phyloP scores from a whole-genome alignment of 495 filamentous ascomycete species.

The Penicillium samsonianum region DNA sequence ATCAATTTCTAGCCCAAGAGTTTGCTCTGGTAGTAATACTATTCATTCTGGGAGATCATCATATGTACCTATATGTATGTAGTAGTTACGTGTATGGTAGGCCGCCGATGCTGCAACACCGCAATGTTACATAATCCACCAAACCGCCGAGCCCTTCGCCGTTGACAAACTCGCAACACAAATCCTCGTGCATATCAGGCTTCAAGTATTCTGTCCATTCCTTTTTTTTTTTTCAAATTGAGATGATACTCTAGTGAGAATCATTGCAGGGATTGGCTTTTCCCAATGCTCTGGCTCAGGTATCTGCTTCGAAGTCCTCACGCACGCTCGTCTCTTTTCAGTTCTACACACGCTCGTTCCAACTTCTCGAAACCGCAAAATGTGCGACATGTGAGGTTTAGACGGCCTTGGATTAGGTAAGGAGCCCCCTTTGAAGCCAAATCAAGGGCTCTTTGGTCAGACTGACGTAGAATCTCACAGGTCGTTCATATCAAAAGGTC shows the following conservation, averaged over 20 bases:
- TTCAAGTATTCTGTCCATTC: conserved; percentile 3
- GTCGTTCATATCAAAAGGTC: conserved; percentile 33
- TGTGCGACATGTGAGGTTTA: conserved; percentile 42
- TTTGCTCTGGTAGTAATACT: background rate
- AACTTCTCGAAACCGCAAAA: conserved; percentile 19
- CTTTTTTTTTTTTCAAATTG: conserved; percentile 1
- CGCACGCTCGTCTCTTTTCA: conserved; percentile 25
- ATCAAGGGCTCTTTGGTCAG: background rate
- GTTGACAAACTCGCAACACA: background rate
- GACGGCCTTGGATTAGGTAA: conserved; percentile 44
- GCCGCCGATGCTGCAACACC: background rate
- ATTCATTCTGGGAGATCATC: background rate
- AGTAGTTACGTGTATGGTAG: background rate
- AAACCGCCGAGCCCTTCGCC: background rate
- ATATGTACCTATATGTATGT: background rate
- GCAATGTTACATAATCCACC: conserved; percentile 10
- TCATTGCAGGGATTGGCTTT: conserved; percentile 15
- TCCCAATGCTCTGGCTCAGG: conserved; percentile 44
- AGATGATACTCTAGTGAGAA: conserved; percentile 17
- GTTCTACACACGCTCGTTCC: conserved; percentile 18
- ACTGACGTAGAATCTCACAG: conserved; percentile 24
- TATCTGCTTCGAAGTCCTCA: conserved; percentile 33
- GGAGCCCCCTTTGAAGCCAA: conserved; percentile 3
- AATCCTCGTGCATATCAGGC: background rate
- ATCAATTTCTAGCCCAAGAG: background rate